These are phyloP conservation scores for Trypanosoma cruzi DNA, from an alignment of 208 protist species.

Conservation along the genomic window DNA sequence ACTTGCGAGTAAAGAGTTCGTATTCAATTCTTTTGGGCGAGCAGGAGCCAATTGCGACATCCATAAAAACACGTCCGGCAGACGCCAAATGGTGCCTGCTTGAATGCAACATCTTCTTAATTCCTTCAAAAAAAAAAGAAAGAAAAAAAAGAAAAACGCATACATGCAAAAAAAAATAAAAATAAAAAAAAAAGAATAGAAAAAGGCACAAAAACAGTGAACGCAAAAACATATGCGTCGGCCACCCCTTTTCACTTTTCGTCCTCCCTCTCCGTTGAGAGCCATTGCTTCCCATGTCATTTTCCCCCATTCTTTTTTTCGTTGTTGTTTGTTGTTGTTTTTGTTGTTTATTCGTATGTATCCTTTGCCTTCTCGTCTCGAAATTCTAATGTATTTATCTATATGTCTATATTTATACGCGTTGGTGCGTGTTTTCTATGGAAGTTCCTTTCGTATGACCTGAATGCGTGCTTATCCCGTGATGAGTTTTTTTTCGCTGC, in stretches of 20 bases:
- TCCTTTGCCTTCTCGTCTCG: too few species aligned
- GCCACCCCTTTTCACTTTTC: too few species aligned
- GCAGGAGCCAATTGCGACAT: slow-evolving; percentile 58
- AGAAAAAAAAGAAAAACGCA: slow-evolving; percentile 20
- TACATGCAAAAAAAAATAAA: slow-evolving; percentile 5
- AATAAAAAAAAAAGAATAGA: background rate
- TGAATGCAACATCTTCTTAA: slow-evolving; percentile 38
- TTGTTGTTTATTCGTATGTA: background rate
- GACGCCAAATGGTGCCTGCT: slow-evolving; percentile 30
- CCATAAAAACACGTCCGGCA: slow-evolving; percentile 70
- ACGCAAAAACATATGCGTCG: too few species aligned
- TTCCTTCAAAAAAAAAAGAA: background rate
- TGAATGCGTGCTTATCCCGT: background rate
- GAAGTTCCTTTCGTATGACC: background rate
- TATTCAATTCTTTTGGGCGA: slow-evolving; percentile 68
- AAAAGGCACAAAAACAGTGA: too few species aligned
- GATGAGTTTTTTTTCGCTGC: background rate
- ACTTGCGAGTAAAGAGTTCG: slow-evolving; percentile 79
- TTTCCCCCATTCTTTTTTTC: too few species aligned
- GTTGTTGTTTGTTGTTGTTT: too few species aligned
- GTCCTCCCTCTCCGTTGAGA: too few species aligned
- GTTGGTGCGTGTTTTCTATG: background rate
- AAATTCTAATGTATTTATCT: too few species aligned
- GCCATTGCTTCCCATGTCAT: too few species aligned
- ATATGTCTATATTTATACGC: background rate